A percentile compares a stretch with the other conserved stretches of the same genome.
Conservation (phyloP, 129 eudicot genomes). For the Smallanthus sonchifolius region DNA sequence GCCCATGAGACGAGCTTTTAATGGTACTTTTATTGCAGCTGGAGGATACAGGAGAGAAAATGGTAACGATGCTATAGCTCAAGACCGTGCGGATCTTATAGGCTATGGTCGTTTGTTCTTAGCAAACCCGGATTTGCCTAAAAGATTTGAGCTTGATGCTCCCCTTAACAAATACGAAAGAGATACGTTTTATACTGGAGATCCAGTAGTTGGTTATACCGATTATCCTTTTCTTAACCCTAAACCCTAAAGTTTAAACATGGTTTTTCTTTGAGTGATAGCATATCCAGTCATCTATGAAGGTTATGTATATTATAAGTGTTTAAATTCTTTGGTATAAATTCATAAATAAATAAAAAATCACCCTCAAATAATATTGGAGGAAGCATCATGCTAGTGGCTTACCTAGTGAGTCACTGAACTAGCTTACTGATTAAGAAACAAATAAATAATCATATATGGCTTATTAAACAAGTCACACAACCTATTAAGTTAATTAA, state of each 20-base stretch:
- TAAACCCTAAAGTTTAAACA: no score
- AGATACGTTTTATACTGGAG: slow-evolving; percentile 22
- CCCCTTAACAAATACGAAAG: slow-evolving; percentile 25
- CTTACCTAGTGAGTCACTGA: no score
- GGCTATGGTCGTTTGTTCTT: slow-evolving; percentile 40
- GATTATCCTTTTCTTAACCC: slow-evolving; percentile 31
- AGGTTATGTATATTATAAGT: no score
- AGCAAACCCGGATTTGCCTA: slow-evolving; percentile 38
- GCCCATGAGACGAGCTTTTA: slow-evolving; percentile 24
- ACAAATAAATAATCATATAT: no score
- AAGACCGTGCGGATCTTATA: slow-evolving; percentile 31
- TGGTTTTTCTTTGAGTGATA: no score
- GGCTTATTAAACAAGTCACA: not conserved
- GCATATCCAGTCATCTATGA: no score
- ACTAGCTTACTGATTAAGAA: no score
- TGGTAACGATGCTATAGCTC: slow-evolving; percentile 21
- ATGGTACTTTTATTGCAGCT: slow-evolving; percentile 31
- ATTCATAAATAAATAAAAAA: no score
- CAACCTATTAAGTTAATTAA: no score
- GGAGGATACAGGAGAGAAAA: slow-evolving; percentile 34
- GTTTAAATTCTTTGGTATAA: no score
- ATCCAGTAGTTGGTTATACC: slow-evolving; percentile 29
- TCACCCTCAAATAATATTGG: no score
- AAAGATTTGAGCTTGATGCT: slow-evolving; percentile 34
- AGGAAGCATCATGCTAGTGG: no score